phyloP scores from a whole-genome alignment of 352 stramenopile genomes.

The Pythium utonaiense region DNA sequence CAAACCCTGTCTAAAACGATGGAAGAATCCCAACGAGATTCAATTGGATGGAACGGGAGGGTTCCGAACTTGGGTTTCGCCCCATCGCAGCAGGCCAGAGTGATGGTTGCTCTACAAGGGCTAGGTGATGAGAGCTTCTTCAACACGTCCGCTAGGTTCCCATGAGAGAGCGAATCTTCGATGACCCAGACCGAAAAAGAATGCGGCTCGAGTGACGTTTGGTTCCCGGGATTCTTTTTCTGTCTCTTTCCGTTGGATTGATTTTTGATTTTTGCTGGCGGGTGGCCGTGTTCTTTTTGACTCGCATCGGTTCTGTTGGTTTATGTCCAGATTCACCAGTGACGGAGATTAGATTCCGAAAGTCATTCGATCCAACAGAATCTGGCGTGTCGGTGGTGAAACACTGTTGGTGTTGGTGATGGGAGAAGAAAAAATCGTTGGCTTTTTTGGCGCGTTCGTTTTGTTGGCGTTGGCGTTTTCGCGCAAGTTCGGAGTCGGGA shows the following conservation, averaged over 20 bases:
- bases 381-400: neutral
- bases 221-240: conserved; percentile 15
- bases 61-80: conserved; percentile 16
- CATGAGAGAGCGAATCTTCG: conserved; percentile 11
- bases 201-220: too few relatives aligned
- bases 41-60: conserved; percentile 16
- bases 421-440: too few relatives aligned
- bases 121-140: conserved; percentile 2
- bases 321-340: neutral
- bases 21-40: conserved; percentile 3
- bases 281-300: neutral
- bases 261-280: too few relatives aligned
- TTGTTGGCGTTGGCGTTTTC: neutral
- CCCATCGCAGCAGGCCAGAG: neutral
- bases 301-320: too few relatives aligned
- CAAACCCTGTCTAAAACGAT: conserved; percentile 17
- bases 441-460: too few relatives aligned
- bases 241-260: neutral
- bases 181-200: too few relatives aligned
- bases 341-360: neutral
- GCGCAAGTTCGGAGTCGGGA: neutral
- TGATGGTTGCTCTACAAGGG: conserved; percentile 11
- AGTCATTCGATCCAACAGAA: neutral
- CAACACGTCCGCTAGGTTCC: conserved; percentile 4
- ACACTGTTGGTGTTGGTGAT: neutral